A percentile compares a stretch with the other conserved stretches of the same genome.
Conservation (phyloP, 345 rosid species). For the Acer campestre region DNA sequence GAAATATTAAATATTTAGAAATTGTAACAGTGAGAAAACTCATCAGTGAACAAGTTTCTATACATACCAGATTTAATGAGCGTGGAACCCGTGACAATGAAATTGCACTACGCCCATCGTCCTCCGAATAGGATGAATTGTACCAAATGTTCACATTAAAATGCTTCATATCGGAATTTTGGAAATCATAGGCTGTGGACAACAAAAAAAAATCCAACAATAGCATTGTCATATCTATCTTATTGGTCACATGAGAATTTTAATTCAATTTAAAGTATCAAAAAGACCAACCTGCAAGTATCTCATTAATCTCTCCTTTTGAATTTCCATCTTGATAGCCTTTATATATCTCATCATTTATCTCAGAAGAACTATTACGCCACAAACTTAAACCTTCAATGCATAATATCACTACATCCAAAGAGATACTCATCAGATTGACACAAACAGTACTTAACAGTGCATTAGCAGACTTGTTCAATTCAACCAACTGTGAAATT, state of each 20-base stretch:
- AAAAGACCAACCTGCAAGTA: constrained; percentile 64
- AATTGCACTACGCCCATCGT: constrained; percentile 5
- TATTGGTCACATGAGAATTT: constrained; percentile 3
- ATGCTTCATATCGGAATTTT: constrained; percentile 53
- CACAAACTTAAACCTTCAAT: constrained; percentile 59
- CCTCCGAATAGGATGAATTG: constrained; percentile 59
- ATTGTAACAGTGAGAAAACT: not conserved
- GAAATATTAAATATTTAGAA: not conserved
- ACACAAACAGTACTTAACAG: constrained; percentile 3
- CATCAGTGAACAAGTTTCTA: constrained; percentile 10
- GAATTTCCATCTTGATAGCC: constrained; percentile 73
- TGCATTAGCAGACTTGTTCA: not conserved
- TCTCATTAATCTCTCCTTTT: constrained; percentile 61
- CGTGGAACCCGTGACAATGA: constrained; percentile 68
- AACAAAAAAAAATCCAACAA: constrained; percentile 12
- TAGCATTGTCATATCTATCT: constrained; percentile 2
- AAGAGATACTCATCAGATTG: not conserved
- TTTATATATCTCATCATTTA: constrained; percentile 72
- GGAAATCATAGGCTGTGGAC: constrained; percentile 75
- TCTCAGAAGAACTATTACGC: constrained; percentile 62
- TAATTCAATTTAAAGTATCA: not conserved
- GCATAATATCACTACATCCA: constrained; percentile 51
- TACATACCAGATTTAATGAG: constrained; percentile 75
- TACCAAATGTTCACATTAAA: constrained; percentile 81
- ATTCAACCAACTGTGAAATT: too few relatives aligned